A percentile compares a stretch with the other conserved stretches of the same genome.
Conservation (phyloP, 495 filamentous ascomycete genomes). For the Jackrogersella minutella region DNA sequence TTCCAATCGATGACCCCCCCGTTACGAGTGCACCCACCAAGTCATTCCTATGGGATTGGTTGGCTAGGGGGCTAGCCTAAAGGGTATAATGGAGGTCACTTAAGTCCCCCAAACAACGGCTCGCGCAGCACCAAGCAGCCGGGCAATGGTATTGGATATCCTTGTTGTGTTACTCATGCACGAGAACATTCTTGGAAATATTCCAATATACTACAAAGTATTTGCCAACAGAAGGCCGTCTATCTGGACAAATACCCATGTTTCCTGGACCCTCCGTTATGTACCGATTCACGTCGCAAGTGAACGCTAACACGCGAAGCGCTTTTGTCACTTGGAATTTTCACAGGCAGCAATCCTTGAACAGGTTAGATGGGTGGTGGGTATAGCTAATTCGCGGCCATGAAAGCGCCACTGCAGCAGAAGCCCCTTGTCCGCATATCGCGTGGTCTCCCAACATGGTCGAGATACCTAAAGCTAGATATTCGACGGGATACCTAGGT, state of each 20-base stretch:
- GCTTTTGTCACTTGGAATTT: constrained; percentile 9
- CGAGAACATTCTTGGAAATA: constrained; percentile 20
- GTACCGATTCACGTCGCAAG: constrained; percentile 1
- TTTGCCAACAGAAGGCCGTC: constrained; percentile 8
- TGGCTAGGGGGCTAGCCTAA: background rate
- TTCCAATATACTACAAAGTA: constrained; percentile 18
- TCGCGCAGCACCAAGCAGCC: constrained; percentile 2
- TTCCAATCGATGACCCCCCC: constrained; percentile 12
- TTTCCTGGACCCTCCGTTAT: background rate
- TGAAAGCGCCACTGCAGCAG: constrained; percentile 23
- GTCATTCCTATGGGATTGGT: background rate
- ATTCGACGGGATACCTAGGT: background rate
- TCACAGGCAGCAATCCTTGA: background rate
- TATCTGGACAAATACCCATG: background rate
- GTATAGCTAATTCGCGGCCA: constrained; percentile 1
- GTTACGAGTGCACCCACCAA: background rate
- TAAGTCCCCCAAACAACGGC: constrained; percentile 1
- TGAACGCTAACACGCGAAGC: constrained; percentile 13
- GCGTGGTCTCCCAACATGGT: constrained; percentile 16
- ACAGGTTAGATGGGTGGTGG: constrained; percentile 2
- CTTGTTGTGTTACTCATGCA: constrained; percentile 27
- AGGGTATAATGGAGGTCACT: background rate
- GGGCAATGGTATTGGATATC: constrained; percentile 1
- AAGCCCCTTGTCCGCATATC: constrained; percentile 29
- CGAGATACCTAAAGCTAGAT: background rate